Evolutionary conservation across 2,329 filamentous ascomycete genomes (phyloP), one percentile per base, ranked within the genome.

Genomic region (Mariannaea elegans): DNA sequence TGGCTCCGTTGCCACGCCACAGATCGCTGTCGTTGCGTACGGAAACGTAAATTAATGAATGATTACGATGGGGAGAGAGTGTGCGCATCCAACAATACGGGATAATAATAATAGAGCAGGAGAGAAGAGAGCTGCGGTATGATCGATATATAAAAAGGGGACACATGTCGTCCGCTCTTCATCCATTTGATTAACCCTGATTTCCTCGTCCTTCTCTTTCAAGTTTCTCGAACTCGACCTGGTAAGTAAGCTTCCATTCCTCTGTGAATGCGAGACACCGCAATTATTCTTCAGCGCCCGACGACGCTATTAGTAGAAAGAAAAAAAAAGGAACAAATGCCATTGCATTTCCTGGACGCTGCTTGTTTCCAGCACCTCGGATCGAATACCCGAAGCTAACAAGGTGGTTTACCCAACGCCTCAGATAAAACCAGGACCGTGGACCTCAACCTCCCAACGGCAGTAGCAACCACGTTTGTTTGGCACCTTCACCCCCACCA

Each of bases 1-100:
- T 68, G 45, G 65, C 39, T 48, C 54, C 51, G 61, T 67, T 69
- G 67, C 61, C 65, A 68, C 66, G 66, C 67, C 65, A 63, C 67
- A 66, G 66, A 65, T 69, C 52, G 64, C 49, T 62, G 53, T 59
- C 52, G 56, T 42, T 60, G 64, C 49, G 45, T 47, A 59, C 50
- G 48, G 56, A 56, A 58, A 52, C 53, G 70, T 64, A 70, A 70
- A 69, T 70, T 69, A 70, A 62, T 55, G 66, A 67, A 61, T 54
- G 44, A 68, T 64, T 69, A 69, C 65, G 62, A 70, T 62, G 45
- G 39, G 44, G 32, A 14, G 13, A 57, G 29, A 27, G 48, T 21
- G 45, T 24, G 46, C 23, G 19, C 45, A 32, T 49, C 48, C 42
- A 46, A 53, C 52, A 32, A 23, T 29, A 39, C 19, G 21, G 44